Percentiles rank a stretch among this genome's conserved stretches.
phyloP scores from a whole-genome alignment of 2,329 filamentous ascomycete genomes.

The Sodiomyces alkalinus region DNA sequence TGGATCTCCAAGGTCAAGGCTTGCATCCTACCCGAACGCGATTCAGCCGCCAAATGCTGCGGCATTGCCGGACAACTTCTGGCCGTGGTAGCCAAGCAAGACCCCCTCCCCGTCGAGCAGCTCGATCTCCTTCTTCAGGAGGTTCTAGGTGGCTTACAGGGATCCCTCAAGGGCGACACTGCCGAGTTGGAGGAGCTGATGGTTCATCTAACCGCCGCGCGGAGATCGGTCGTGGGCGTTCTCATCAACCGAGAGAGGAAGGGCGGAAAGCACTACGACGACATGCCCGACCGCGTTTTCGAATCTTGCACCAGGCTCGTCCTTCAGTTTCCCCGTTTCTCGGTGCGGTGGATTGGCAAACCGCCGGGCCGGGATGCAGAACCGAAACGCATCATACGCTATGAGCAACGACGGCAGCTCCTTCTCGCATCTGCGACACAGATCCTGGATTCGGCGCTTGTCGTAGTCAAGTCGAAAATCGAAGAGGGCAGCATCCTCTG shows the following conservation, averaged over 20 bases:
- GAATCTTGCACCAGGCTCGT: constrained; percentile 39
- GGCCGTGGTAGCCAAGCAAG: constrained; percentile 34
- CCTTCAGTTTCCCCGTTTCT: constrained; percentile 43
- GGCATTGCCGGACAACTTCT: constrained; percentile 39
- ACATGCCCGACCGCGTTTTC: constrained; percentile 9
- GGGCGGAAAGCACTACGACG: constrained; percentile 1
- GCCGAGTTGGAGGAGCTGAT: constrained; percentile 47
- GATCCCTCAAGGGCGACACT: constrained; percentile 41
- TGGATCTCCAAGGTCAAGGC: constrained; percentile 36
- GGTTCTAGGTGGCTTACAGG: constrained; percentile 40
- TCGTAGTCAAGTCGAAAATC: constrained; percentile 37
- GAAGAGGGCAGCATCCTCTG: constrained; percentile 32
- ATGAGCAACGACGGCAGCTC: constrained; percentile 42
- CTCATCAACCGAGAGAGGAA: constrained; percentile 15
- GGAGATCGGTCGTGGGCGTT: constrained; percentile 36
- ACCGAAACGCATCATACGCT: constrained; percentile 43
- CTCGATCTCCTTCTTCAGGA: constrained; percentile 28
- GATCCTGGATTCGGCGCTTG: constrained; percentile 44
- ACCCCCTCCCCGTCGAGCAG: constrained; percentile 16
- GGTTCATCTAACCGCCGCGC: constrained; percentile 35
- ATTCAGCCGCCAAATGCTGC: constrained; percentile 33
- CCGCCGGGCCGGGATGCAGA: constrained; percentile 32
- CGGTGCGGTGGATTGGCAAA: constrained; percentile 46
- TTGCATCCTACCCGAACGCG: constrained; percentile 19
- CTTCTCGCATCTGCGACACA: constrained; percentile 36